phyloP scores from a whole-genome alignment of 441 rosid genomes.

The Rhodomyrtus psidioides region DNA sequence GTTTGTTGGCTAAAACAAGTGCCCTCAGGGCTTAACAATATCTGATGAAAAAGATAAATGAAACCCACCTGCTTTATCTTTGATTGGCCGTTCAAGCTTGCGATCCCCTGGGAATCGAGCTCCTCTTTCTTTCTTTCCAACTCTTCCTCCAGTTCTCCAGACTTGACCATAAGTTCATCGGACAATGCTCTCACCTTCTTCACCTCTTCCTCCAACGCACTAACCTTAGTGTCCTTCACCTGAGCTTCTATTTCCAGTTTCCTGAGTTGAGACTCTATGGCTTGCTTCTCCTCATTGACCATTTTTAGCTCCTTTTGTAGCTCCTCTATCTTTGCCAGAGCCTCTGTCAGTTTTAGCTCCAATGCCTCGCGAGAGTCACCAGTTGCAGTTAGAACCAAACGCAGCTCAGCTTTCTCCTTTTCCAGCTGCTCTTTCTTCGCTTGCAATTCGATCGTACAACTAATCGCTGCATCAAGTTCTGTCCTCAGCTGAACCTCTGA shows the following conservation, averaged over 20 bases:
- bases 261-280: conserved; percentile 42
- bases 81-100: conserved; percentile 26
- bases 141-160: conserved; percentile 59
- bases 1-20: not conserved
- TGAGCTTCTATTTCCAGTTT: conserved; percentile 39
- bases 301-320: conserved; percentile 38
- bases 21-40: not conserved
- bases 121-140: conserved; percentile 40
- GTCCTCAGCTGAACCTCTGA: conserved; percentile 45
- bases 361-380: conserved; percentile 37
- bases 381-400: conserved; percentile 37
- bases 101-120: conserved; percentile 31
- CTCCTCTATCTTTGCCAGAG: conserved; percentile 36
- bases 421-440: conserved; percentile 3
- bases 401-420: conserved; percentile 47
- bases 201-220: conserved; percentile 45
- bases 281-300: conserved; percentile 39
- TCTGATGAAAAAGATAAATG: not conserved
- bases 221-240: conserved; percentile 36
- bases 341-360: conserved; percentile 42
- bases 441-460: not conserved
- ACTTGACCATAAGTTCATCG: conserved; percentile 36
- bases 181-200: conserved; percentile 40
- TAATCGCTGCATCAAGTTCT: not conserved
- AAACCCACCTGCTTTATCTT: conserved; percentile 68